Evolutionary conservation across 2,329 filamentous ascomycete species (phyloP).

Genomic region (Shiraia sp.): DNA sequence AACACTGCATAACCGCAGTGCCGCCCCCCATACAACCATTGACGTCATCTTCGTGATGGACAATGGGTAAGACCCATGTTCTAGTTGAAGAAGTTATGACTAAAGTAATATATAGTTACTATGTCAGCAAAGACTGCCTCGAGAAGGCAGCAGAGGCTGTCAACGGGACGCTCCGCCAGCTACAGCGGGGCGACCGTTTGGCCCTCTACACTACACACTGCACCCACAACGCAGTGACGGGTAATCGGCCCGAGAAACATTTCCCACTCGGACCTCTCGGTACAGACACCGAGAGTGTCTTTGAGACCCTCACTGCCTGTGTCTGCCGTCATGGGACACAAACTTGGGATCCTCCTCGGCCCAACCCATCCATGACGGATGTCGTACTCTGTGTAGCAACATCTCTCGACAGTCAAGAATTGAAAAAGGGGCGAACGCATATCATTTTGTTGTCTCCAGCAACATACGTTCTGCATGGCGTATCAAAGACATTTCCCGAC

Average conservation of each 20-base stretch:
- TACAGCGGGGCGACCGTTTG: constrained; percentile 27
- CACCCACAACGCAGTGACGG: constrained; percentile 29
- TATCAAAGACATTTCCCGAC: constrained; percentile 24
- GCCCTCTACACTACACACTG: constrained; percentile 39
- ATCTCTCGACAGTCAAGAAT: constrained; percentile 16
- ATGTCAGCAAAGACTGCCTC: constrained; percentile 32
- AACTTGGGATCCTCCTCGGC: constrained; percentile 29
- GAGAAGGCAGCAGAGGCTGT: constrained; percentile 21
- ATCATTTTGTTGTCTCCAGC: constrained; percentile 32
- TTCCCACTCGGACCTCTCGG: constrained; percentile 21
- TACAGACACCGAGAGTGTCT: constrained; percentile 15
- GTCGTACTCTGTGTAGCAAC: constrained; percentile 29
- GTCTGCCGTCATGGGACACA: constrained; percentile 28
- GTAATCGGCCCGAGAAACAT: constrained; percentile 30
- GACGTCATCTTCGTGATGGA: constrained; percentile 45
- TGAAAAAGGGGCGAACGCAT: constrained; percentile 26
- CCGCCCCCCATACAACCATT: constrained; percentile 20
- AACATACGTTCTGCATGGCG: constrained; percentile 22
- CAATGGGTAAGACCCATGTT: constrained; percentile 34
- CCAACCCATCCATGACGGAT: constrained; percentile 33
- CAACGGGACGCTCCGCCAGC: constrained; percentile 20
- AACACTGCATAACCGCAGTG: constrained; percentile 24
- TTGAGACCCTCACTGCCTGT: constrained; percentile 20
- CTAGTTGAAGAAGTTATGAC: background rate
- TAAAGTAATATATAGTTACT: constrained; percentile 24